phyloP scores from a whole-genome alignment of 306 rosid genomes.

The Cucumis hystrix region DNA sequence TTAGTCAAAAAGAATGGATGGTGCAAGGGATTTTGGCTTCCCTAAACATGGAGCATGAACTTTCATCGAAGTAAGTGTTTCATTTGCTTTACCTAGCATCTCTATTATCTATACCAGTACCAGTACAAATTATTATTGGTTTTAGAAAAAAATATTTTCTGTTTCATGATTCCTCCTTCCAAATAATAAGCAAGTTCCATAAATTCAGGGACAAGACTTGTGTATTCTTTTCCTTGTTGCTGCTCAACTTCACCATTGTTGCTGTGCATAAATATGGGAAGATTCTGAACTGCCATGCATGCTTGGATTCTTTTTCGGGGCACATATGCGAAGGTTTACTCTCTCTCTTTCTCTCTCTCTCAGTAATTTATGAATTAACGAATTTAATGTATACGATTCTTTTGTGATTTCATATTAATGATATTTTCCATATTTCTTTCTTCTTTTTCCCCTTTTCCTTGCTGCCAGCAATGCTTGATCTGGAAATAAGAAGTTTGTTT shows the following conservation, averaged over 20 bases:
- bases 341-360: not conserved
- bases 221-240: constrained; percentile 45
- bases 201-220: constrained; percentile 58
- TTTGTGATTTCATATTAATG: constrained; percentile 6
- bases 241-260: constrained; percentile 39
- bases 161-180: not conserved
- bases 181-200: not conserved
- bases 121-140: not conserved
- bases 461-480: constrained; percentile 43
- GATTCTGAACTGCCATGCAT: constrained; percentile 28
- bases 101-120: not conserved
- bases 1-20: constrained; percentile 42
- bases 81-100: not conserved
- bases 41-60: constrained; percentile 42
- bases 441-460: not conserved
- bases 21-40: constrained; percentile 41
- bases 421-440: constrained; percentile 3
- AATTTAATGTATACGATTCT: not conserved
- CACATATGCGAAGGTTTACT: constrained; percentile 45
- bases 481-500: constrained; percentile 27
- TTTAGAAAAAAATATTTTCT: not conserved
- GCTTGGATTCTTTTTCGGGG: constrained; percentile 44
- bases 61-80: constrained; percentile 37
- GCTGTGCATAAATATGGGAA: constrained; percentile 33
- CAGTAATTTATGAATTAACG: not conserved